These are phyloP conservation scores for Fusarium odoratissimum DNA, from an alignment of 2,329 filamentous ascomycete genomes.

Conservation along the genomic window DNA sequence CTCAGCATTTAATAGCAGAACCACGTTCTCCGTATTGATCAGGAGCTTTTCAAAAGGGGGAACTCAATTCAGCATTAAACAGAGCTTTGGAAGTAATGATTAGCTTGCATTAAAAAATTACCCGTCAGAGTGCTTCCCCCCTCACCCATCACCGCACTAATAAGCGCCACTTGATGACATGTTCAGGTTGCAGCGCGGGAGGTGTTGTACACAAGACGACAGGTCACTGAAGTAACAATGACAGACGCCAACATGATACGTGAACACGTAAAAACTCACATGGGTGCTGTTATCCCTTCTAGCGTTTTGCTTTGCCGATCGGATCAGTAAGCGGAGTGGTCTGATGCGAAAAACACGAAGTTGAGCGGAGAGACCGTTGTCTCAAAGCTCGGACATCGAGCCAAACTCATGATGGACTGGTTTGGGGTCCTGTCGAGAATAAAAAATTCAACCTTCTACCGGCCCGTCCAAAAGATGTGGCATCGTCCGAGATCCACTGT, in stretches of 20 bases:
- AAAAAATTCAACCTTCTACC: background rate
- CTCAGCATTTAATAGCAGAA: background rate
- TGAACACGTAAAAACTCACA: background rate
- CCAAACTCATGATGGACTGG: constrained; percentile 3
- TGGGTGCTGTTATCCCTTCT: background rate
- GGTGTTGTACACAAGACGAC: background rate
- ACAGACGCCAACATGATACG: background rate
- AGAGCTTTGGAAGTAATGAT: background rate
- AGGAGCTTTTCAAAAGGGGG: background rate
- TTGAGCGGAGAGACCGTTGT: constrained; percentile 7
- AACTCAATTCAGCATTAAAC: background rate
- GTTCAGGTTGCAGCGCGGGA: constrained; percentile 3
- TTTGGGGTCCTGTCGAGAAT: background rate
- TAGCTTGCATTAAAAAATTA: background rate
- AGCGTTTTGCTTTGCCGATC: background rate
- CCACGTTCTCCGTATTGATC: background rate
- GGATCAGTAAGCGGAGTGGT: background rate
- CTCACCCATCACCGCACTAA: constrained; percentile 6
- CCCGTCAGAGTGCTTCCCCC: background rate
- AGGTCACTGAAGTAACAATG: background rate
- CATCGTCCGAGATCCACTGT: background rate
- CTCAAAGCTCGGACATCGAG: constrained; percentile 2
- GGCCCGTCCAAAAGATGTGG: background rate
- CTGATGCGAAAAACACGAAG: constrained; percentile 2
- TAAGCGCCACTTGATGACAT: background rate